These are phyloP conservation scores for Casuarina cunninghamiana DNA, from an alignment of 306 rosid species.

Conservation along the genomic window DNA sequence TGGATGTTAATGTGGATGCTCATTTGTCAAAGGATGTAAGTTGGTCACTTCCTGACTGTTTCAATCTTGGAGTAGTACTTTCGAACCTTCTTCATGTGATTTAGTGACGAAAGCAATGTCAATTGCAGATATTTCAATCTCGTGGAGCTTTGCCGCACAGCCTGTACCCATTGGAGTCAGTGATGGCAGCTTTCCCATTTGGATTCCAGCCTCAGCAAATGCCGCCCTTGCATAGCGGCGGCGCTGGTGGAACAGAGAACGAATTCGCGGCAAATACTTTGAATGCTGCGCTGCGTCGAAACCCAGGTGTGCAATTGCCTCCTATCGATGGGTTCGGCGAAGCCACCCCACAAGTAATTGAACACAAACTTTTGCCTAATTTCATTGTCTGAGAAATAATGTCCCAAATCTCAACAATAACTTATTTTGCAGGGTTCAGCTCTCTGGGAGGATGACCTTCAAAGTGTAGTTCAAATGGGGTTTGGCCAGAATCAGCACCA, in stretches of 20 bases:
- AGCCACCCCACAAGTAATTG: conserved; percentile 35
- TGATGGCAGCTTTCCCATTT: conserved; percentile 34
- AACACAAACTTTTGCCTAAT: not conserved
- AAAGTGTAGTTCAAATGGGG: conserved; percentile 55
- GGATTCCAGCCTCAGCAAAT: conserved; percentile 43
- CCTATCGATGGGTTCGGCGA: conserved; percentile 34
- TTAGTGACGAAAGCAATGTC: not conserved
- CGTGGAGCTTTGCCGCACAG: conserved; percentile 39
- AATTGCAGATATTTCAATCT: conserved; percentile 48
- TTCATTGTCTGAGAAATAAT: not conserved
- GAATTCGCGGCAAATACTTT: conserved; percentile 35
- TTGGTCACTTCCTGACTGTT: not conserved
- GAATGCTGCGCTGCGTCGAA: conserved; percentile 29
- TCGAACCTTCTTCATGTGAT: conserved; percentile 5
- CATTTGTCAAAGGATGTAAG: conserved; percentile 58
- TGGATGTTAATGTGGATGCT: conserved; percentile 49
- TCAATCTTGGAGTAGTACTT: not conserved
- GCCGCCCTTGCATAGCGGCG: conserved; percentile 34
- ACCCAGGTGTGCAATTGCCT: conserved; percentile 30
- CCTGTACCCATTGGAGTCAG: conserved; percentile 39
- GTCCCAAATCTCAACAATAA: not conserved
- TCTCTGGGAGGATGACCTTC: conserved; percentile 57
- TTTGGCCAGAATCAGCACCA: conserved; percentile 46
- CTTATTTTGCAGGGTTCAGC: conserved; percentile 35
- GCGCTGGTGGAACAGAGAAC: conserved; percentile 32